Base-by-base conservation (phyloP, 345 rosid genomes). In the Laguncularia racemosa region DNA sequence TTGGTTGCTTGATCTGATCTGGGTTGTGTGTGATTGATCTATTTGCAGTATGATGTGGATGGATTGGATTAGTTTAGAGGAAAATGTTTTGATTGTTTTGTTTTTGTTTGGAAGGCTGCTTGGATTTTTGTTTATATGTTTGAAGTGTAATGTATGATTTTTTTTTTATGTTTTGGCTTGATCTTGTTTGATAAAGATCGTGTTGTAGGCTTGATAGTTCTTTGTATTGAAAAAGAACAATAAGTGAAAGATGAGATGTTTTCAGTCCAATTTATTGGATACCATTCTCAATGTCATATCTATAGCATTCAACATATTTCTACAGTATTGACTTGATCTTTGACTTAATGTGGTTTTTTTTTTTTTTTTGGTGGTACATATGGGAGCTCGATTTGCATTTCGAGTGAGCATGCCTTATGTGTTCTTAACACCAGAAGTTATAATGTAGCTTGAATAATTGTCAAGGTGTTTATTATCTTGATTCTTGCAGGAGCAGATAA, bases 401-500 rank as follows among this genome's bases (percentile, higher is more conserved):
- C 40, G 40, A 33, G 40, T 4, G 4, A 33, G 11, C 11, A 7
- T 33, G 40, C 7, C 9, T 9, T 13, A 17, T 26, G 57, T 20
- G 57, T 16, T 54, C 43, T 54, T 20, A 33, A 33, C 9, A 10
- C 40, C 9, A 33, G 40, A 33, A 33, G 40, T 9, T 33, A 9
- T 33, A 33, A 10, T 33, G 11, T 33, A 54, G 16, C 44, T 65
- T 71, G 70, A 74, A 67, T 15, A 74, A 67, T 15, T 60, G 46
- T 52, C 21, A 33, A 55, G 13, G 54, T 56, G 14, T 56, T 51
- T 71, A 47, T 61, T 50, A 68, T 64, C 53, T 56, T 76, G 65
- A 58, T 69, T 57, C 69, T 68, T 76, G 73, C 76, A 89, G 95
- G 96, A 67, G 79, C 83, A 58, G 95, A 93, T 55, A 81, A 85